A percentile compares a stretch with the other conserved stretches of the same genome.
Conservation (phyloP, 2,329 filamentous ascomycete species). For the Hypoxylon sp. region DNA sequence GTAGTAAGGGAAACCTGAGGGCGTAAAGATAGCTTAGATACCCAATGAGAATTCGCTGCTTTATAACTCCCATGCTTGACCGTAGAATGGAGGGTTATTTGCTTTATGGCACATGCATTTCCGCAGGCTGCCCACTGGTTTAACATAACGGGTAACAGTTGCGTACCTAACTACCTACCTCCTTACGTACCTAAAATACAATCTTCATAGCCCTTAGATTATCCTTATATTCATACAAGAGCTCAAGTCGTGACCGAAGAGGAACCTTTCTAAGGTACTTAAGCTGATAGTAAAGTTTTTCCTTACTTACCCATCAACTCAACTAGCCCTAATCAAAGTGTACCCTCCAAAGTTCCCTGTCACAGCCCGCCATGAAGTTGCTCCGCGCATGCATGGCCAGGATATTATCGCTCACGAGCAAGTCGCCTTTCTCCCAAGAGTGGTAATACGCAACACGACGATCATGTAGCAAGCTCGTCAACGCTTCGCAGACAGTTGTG, state of each 20-base stretch:
- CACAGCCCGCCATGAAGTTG: slow-evolving; percentile 60
- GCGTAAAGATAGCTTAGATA: no score
- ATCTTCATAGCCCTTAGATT: not conserved
- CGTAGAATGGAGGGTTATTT: no score
- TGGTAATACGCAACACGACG: slow-evolving; percentile 66
- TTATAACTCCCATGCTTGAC: no score
- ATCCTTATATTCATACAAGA: not conserved
- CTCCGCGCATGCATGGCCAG: slow-evolving; percentile 66
- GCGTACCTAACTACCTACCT: not conserved
- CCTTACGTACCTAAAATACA: not conserved
- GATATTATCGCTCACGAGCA: slow-evolving; percentile 68
- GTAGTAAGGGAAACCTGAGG: no score
- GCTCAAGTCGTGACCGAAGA: not conserved
- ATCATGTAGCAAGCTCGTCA: slow-evolving; percentile 65
- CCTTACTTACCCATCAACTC: not conserved
- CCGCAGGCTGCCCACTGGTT: not conserved
- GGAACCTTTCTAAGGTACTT: not conserved
- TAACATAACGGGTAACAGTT: not conserved
- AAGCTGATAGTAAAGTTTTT: not conserved
- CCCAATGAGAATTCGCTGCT: no score
- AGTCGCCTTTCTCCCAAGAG: slow-evolving; percentile 68
- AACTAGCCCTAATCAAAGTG: slow-evolving; percentile 61
- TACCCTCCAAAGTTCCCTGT: slow-evolving; percentile 66
- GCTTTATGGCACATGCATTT: no score
- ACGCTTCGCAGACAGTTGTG: slow-evolving; percentile 55